phyloP scores from a whole-genome alignment of 371 early-diverging fungal species.

The Mucor racemosus region DNA sequence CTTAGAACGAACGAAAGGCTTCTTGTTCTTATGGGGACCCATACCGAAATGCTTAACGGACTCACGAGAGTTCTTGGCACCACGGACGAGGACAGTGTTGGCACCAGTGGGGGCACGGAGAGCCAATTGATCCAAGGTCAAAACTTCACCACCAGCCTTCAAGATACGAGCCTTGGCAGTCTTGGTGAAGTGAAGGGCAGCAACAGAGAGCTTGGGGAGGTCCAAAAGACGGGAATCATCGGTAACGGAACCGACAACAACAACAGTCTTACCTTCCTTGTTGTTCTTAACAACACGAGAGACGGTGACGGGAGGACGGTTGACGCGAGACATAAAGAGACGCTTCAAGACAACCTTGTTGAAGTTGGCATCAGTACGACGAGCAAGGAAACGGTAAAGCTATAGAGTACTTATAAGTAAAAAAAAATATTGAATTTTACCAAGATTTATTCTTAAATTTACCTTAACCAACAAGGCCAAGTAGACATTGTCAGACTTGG shows the following conservation, averaged over 20 bases:
- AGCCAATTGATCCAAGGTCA: slow-evolving; percentile 98
- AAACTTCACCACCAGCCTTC: slow-evolving; percentile 97
- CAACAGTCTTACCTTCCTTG: slow-evolving; percentile 82
- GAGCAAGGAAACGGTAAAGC: slow-evolving; percentile 98
- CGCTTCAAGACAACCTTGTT: slow-evolving; percentile 98
- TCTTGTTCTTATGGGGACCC: slow-evolving; percentile 78
- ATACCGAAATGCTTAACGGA: slow-evolving; percentile 91
- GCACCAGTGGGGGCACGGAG: slow-evolving; percentile 96
- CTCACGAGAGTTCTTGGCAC: slow-evolving; percentile 84
- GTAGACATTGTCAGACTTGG: slow-evolving; percentile 93
- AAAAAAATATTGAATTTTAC: background rate
- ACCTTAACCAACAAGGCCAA: slow-evolving; percentile 93
- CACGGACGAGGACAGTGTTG: slow-evolving; percentile 95
- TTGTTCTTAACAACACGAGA: slow-evolving; percentile 84
- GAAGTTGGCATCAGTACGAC: slow-evolving; percentile 97
- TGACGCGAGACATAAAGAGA: slow-evolving; percentile 96
- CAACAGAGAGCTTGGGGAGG: slow-evolving; percentile 95
- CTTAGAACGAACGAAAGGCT: slow-evolving; percentile 97
- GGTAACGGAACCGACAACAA: slow-evolving; percentile 95
- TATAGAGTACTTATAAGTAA: slow-evolving; percentile 36
- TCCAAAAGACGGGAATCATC: slow-evolving; percentile 94
- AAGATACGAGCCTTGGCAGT: slow-evolving; percentile 96
- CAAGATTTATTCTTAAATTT: background rate
- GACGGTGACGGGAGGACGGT: slow-evolving; percentile 94
- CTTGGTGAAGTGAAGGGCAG: slow-evolving; percentile 93